A percentile compares a stretch with the other conserved stretches of the same genome.
Evolutionary conservation across 495 filamentous ascomycete species (phyloP).

Genomic region (Cryomyces antarcticus): DNA sequence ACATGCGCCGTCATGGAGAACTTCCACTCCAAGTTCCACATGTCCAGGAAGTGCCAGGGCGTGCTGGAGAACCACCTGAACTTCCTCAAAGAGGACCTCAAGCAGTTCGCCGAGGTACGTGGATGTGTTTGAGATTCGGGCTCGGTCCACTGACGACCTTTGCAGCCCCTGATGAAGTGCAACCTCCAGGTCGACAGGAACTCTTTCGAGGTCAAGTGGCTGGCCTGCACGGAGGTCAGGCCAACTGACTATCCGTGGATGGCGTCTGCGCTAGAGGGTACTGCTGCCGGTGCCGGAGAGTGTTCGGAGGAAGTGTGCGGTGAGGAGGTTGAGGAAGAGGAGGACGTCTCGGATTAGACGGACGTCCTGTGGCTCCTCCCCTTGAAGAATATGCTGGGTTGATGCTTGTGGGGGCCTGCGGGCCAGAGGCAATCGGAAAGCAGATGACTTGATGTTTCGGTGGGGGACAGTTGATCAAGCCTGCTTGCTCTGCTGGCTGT

Average conservation of each 20-base stretch:
- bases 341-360: no score
- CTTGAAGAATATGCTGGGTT: no score
- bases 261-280: background rate
- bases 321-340: no score
- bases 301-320: no score
- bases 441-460: no score
- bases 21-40: constrained; percentile 14
- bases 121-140: background rate
- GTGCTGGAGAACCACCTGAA: constrained; percentile 11
- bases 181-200: constrained; percentile 2
- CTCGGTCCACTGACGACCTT: no score
- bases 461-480: no score
- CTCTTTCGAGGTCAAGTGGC: background rate
- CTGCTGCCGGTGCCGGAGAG: no score
- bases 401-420: no score
- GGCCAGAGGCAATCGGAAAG: no score
- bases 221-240: constrained; percentile 3
- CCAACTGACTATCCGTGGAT: constrained; percentile 3
- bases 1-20: constrained; percentile 5
- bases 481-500: no score
- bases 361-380: no score
- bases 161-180: background rate
- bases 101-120: constrained; percentile 1
- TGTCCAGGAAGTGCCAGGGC: constrained; percentile 14
- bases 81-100: constrained; percentile 11